Percentiles rank a stretch among this genome's conserved stretches.
Conservation (phyloP, 331 rosid species). For the Quercus tomentella region DNA sequence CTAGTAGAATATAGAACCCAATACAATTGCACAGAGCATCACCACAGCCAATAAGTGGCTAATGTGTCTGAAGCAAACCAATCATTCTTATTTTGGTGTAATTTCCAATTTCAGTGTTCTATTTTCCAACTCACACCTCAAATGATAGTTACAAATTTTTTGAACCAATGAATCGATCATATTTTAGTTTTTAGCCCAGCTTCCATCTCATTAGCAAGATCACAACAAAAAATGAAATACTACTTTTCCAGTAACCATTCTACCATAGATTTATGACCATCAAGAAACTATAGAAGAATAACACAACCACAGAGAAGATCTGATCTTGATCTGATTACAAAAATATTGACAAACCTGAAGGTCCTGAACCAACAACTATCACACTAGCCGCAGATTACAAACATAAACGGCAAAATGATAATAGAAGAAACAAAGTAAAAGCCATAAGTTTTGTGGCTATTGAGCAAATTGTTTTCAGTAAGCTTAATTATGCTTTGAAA, state of each 20-base stretch:
- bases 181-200: background rate
- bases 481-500: too few species aligned
- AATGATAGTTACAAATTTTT: too few species aligned
- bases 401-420: conserved; percentile 47
- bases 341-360: conserved; percentile 73
- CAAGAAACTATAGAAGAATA: conserved; percentile 43
- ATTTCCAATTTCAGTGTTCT: too few species aligned
- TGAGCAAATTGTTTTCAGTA: too few species aligned
- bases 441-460: conserved; percentile 28
- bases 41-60: too few species aligned
- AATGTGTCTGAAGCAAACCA: too few species aligned
- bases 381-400: conserved; percentile 77
- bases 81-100: too few species aligned
- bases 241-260: background rate
- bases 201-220: background rate
- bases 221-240: background rate
- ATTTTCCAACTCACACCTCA: too few species aligned
- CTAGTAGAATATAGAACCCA: too few species aligned
- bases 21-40: too few species aligned
- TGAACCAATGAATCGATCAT: too few species aligned
- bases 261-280: conserved; percentile 27
- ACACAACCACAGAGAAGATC: conserved; percentile 51
- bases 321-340: conserved; percentile 65
- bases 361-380: conserved; percentile 50
- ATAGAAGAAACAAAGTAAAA: conserved; percentile 13